Conservation (phyloP, 768 basidiomycete genomes). For the Naganishia friedmannii region DNA sequence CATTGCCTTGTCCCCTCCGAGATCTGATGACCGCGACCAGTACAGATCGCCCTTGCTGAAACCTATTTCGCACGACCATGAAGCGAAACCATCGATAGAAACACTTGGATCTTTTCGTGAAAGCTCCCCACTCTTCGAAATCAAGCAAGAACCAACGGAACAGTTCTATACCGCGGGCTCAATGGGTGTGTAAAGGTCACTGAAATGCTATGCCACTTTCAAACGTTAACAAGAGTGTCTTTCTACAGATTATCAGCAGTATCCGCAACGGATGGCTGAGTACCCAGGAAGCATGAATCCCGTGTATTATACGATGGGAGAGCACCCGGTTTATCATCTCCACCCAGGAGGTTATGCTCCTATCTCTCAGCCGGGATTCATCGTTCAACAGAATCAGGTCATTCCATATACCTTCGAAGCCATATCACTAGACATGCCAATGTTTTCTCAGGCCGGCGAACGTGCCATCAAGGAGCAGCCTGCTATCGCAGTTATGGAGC, state of each 20-base stretch:
- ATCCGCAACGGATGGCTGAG: not conserved
- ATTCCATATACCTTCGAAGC: slow-evolving; percentile 38
- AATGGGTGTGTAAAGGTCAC: not conserved
- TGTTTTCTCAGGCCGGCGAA: not conserved
- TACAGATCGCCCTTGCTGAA: not conserved
- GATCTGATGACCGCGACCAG: not conserved
- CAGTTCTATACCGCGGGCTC: not conserved
- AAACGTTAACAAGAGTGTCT: not conserved
- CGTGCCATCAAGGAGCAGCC: not conserved
- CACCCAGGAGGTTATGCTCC: slow-evolving; percentile 24
- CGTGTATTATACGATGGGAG: not conserved
- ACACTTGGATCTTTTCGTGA: not conserved
- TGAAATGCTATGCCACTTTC: not conserved
- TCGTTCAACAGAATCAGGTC: slow-evolving; percentile 14
- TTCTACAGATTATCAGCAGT: not conserved
- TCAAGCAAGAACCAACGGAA: slow-evolving; percentile 2
- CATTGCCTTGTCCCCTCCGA: slow-evolving; percentile 1
- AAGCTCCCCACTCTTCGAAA: not conserved
- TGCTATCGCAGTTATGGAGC: not conserved
- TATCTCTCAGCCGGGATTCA: slow-evolving; percentile 28
- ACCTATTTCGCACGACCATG: not conserved
- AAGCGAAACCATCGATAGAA: not conserved
- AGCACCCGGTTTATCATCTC: not conserved
- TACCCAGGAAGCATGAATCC: not conserved
- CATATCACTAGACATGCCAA: slow-evolving; percentile 30